A percentile compares a stretch with the other conserved stretches of the same genome.
These are phyloP conservation scores for Phalaenopsis equestris DNA, from an alignment of 106 monocot species.

Conservation along the genomic window DNA sequence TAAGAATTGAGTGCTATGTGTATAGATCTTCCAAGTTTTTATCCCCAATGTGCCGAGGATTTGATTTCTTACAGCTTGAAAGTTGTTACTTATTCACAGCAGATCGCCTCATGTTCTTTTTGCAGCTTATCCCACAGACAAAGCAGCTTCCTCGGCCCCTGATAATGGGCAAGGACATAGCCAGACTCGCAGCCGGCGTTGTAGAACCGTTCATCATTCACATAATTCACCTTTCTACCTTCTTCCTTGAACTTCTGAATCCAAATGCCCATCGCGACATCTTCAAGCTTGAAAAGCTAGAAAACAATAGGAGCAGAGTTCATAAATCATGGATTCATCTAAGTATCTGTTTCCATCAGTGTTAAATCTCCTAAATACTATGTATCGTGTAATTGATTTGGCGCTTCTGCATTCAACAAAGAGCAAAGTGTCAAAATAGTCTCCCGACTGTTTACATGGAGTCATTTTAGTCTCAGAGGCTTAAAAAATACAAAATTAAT, in stretches of 20 bases:
- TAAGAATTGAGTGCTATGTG: no score
- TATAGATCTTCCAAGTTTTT: no score
- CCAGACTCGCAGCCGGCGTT: constrained; percentile 52
- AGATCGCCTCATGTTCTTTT: constrained; percentile 35
- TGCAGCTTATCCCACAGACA: constrained; percentile 86
- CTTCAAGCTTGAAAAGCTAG: constrained; percentile 90
- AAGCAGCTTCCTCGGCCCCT: constrained; percentile 64
- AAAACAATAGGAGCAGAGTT: no score
- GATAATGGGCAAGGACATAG: constrained; percentile 85
- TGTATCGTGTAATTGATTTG: no score
- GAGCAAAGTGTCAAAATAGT: no score
- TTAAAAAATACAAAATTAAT: no score
- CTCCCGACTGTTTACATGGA: no score
- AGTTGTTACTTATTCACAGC: constrained; percentile 49
- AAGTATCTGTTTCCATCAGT: no score
- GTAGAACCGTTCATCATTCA: constrained; percentile 56
- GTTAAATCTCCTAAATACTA: no score
- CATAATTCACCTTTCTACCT: constrained; percentile 50
- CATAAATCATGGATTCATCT: no score
- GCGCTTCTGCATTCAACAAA: no score
- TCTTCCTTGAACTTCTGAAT: constrained; percentile 57
- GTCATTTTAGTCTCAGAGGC: no score
- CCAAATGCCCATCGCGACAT: constrained; percentile 96
- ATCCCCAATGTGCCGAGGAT: neutral
- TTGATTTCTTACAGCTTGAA: neutral